Conservation (phyloP, 192 early-diverging fungal genomes). For the Funneliformis mosseae region DNA sequence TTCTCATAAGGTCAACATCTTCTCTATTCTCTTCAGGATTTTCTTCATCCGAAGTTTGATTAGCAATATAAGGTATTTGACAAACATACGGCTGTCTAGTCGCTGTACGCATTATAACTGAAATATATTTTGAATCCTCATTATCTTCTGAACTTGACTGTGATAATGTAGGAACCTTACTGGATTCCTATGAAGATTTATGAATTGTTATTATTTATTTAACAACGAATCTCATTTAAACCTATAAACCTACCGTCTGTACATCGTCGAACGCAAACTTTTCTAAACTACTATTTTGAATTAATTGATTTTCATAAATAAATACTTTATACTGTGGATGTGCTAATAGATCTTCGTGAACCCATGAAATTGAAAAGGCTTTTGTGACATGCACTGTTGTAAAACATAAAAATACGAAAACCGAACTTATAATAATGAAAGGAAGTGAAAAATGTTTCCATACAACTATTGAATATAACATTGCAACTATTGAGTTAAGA, state of each 20-base stretch:
- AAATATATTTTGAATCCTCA: constrained; percentile 17
- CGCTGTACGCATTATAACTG: constrained; percentile 45
- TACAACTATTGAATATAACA: background rate
- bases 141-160: background rate
- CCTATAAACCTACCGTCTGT: background rate
- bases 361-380: constrained; percentile 36
- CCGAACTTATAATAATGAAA: background rate
- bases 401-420: background rate
- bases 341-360: constrained; percentile 52
- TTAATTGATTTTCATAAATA: background rate
- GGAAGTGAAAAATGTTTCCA: no score
- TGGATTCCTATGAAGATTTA: background rate
- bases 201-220: background rate
- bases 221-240: background rate
- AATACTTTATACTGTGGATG: constrained; percentile 50
- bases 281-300: background rate
- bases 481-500: background rate
- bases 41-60: constrained; percentile 25
- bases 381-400: background rate
- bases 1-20: constrained; percentile 43
- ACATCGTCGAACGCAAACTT: background rate
- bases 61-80: constrained; percentile 51
- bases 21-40: constrained; percentile 39
- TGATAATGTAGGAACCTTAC: background rate
- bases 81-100: constrained; percentile 56